Evolutionary conservation across 78 protist genomes (phyloP), one percentile per base, ranked within the genome.

Genomic region (Dictyostelium citrinum): DNA sequence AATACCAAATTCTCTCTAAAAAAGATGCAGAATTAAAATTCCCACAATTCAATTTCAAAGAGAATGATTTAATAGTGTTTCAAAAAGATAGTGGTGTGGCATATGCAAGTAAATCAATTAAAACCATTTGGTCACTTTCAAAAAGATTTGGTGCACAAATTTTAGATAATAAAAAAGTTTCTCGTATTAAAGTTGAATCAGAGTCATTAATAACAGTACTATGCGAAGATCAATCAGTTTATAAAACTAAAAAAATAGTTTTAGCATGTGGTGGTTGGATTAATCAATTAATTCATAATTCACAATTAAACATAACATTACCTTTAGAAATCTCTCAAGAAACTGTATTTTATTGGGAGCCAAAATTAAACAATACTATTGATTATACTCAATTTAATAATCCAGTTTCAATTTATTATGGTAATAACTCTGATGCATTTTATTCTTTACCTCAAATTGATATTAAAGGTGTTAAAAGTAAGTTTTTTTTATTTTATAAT

Each of bases 401-500:
- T 79, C 93, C 93, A 41, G 93, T 88, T 7, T 61, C 93, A 24
- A 88, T 88, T 33, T 78, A 49, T 64, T 88, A 88, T 31, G 55
- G 14, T 17, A 70, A 6, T n/a, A 31, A 39, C 3, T 82, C 67
- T 14, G 27, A 35, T 20, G 22, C 14, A 1, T 88, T 46, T 68
- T 88, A 88, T 39, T 37, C 93, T 67, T 46, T 88, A 70, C 93
- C 93, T 20, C 86, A 88, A 64, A 88, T 88, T 67, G 93, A 88
- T 7, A 67, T 79, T 24, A 16, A 39, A 31, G 93, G 93, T 22
- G 93, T 88, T 33, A 88, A 88, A 58, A 29, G 78, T 71, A 71
- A 35, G 45, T 29, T 14, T 2, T 9, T 33, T 31, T 68, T 27
- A 64, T 64, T 27, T 20, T 43, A 43, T 3, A 49, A 16, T 16